Evolutionary conservation across 192 early-diverging fungal species (phyloP).

Genomic region (Backusella australiensis): DNA sequence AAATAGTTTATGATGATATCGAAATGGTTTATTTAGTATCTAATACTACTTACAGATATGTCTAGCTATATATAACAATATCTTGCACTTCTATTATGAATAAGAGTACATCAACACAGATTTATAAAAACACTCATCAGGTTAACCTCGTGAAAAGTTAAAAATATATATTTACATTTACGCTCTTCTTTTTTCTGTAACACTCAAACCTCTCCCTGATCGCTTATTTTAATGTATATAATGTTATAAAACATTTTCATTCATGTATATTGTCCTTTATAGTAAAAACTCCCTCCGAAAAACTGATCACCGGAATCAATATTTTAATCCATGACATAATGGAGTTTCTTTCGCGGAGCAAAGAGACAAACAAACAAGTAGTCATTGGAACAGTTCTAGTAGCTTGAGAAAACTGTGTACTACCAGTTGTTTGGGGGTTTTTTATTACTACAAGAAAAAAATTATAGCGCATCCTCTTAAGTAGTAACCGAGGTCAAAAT

Average conservation of each 20-base stretch:
- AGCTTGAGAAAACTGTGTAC: neutral
- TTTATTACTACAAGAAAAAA: neutral
- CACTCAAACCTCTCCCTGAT: neutral
- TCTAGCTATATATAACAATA: neutral
- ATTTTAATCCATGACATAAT: neutral
- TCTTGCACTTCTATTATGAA: too few species aligned
- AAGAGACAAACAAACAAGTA: neutral
- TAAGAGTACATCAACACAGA: neutral
- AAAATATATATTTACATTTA: neutral
- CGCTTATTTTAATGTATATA: neutral
- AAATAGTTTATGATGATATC: too few species aligned
- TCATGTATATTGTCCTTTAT: neutral
- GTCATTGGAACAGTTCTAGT: neutral
- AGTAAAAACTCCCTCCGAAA: neutral
- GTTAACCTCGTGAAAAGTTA: neutral
- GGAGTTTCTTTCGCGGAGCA: neutral
- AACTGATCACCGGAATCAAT: neutral
- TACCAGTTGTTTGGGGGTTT: neutral
- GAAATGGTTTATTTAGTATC: too few species aligned
- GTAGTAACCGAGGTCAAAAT: neutral
- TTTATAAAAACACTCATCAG: neutral
- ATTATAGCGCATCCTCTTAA: neutral
- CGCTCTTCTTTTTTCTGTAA: neutral
- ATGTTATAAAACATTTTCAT: neutral
- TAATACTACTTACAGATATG: too few species aligned